phyloP scores from a whole-genome alignment of 2,329 filamentous ascomycete species.

The Venturia nashicola region DNA sequence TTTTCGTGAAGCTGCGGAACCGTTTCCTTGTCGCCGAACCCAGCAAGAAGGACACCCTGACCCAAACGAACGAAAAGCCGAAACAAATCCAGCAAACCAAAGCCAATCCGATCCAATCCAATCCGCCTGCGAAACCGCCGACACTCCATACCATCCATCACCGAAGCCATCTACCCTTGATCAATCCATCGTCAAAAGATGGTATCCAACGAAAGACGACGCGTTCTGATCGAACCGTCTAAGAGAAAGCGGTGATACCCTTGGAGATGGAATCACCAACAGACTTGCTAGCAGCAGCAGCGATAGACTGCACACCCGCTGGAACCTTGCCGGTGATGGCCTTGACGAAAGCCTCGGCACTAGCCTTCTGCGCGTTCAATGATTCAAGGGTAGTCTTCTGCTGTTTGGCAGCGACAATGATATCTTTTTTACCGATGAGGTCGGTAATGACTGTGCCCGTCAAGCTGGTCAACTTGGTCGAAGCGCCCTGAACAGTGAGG shows the following conservation, averaged over 20 bases:
- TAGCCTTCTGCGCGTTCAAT: not conserved
- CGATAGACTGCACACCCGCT: not conserved
- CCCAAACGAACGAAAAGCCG: too few species aligned
- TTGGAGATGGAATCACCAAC: constrained; percentile 4
- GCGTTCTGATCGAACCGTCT: not conserved
- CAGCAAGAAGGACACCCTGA: too few species aligned
- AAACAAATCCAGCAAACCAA: too few species aligned
- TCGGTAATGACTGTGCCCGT: constrained; percentile 2
- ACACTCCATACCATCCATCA: too few species aligned
- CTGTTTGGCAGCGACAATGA: not conserved
- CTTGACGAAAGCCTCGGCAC: not conserved
- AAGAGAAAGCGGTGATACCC: constrained; percentile 8
- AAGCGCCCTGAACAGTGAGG: not conserved
- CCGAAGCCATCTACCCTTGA: not conserved
- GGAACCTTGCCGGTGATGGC: constrained; percentile 5
- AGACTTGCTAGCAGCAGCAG: not conserved
- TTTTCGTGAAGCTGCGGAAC: too few species aligned
- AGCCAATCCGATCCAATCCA: too few species aligned
- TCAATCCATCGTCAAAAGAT: not conserved
- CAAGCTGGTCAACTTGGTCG: not conserved
- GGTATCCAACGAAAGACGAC: not conserved
- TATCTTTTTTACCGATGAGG: constrained; percentile 4
- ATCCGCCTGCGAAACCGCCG: too few species aligned
- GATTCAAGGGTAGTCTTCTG: not conserved
- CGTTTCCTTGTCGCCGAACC: too few species aligned